Base-by-base conservation (phyloP, 2,329 filamentous ascomycete genomes). In the Sarocladiaceae sp. region DNA sequence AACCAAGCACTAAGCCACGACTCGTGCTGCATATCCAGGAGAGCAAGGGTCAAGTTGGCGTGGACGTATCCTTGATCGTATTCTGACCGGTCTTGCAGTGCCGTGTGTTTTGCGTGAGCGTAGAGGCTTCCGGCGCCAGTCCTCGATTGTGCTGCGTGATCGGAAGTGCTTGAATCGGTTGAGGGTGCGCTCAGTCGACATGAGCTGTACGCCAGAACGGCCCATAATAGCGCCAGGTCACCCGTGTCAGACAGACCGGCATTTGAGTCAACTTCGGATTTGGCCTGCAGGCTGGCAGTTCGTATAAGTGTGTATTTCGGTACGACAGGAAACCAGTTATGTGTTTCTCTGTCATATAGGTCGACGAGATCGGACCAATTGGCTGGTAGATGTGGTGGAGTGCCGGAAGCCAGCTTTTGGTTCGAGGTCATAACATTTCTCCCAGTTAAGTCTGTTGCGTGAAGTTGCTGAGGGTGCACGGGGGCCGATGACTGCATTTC, bases 271-370 rank as follows among this genome's bases (percentile, higher is more conserved):
- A 18, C 4, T 15, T 42, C 35, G 17, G 23, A 18, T 12, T 23
- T 47, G 23, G 35, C 22, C 2, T 50, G 20, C 20, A 54, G 10
- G 17, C 52, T 51, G 2, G 46, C 46, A 12, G 51, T 37, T 11
- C 54, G 44, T 3, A 54, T 20, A 0, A 56, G 39, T 12, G 54
- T 53, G 28, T 56, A 51, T 28, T 54, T 56, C 29, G 50, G 53
- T 15, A 51, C 42, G n/a, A 51, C 29, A 7, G 49, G 49, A 20
- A 51, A 18, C 33, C 31, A 51, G n/a, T n/a, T 39, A 25, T 28
- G 36, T 12, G 35, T 29, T 3, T 51, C 26, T n/a, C 18, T 29
- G 20, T 29, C 25, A 23, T 51, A 51, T 20, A 29, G 28, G n/a
- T 51, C 49, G 17, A 51, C 18, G 8, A 51, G 26, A 10, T 40